Evolutionary conservation across 768 basidiomycete species (phyloP), one percentile per base, ranked within the genome.

Genomic region (Ephemerocybe angulata): DNA sequence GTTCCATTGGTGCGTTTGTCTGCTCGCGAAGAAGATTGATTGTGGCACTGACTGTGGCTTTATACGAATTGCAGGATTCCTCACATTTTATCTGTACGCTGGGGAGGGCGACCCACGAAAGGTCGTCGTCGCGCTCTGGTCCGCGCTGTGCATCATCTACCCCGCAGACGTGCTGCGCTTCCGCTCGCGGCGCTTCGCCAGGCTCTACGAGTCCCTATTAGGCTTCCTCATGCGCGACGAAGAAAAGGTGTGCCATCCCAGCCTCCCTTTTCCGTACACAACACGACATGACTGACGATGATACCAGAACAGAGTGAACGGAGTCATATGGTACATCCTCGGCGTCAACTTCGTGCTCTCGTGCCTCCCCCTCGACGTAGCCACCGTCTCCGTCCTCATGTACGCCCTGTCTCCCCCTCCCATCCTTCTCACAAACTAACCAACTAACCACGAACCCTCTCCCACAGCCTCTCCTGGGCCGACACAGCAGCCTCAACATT

Each of bases 401-500:
- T 90, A 67, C 62, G 88, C 78, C n/a, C 22, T 31, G 42, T 28
- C 52, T 21, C 55, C 46, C 43, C 42, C 50, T 59, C 40, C n/a
- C 19, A 40, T 50, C 37, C 37, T 54, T 50, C 30, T 46, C 49
- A 35, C 31, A 21, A 21, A 3, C 22, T 15, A 55, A 50, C 19
- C 52, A 25, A 22, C 30, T n/a, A 54, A 2, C 17, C 27, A 27
- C 58, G 25, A 35, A 28, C 2, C 29, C 27, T 59, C 48, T 41
- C 50, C 40, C 43, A 53, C 58, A 96, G 93, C 58, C 84, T 97
- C 46, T 93, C 93, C 29, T 97, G 94, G 94, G 93, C 92, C 0
- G 94, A 97, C 69, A 96, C 94, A 1, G 85, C 93, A 17, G 94
- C 94, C 4, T 96, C 94, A 10, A 95, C 91, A 12, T 75, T 96